Evolutionary conservation across 1,284 basidiomycete species (phyloP), one percentile per base, ranked within the genome.

Genomic region (Ustilago loliicola): DNA sequence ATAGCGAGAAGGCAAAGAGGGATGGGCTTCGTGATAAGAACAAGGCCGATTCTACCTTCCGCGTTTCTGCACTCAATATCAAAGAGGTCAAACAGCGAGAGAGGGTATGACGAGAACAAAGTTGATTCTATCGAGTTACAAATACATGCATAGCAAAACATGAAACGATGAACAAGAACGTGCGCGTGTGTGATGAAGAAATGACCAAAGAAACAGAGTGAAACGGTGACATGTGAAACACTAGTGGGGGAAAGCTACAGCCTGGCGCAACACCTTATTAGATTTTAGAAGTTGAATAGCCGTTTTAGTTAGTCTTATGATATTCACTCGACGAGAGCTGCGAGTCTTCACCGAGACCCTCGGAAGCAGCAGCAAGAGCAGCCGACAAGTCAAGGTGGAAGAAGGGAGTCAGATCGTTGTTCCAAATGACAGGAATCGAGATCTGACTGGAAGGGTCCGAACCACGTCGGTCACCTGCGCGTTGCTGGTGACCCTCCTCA

Each of bases 371-470:
- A 7, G 88, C 88, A 48, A 95, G 91, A 11, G 94, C 94, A 5
- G 90, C 89, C 25, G 89, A 85, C 19, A 96, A 87, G 84, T 96
- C 94, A 66, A 95, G 88, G 87, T 96, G 94, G 91, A 96, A 95
- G 88, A 92, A 94, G 2, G 94, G 93, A 6, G 93, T 95, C 17
- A 84, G 68, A 52, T 85, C 81, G 40, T 83, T 82, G 53, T 79
- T 82, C 83, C 66, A 91, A 88, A 54, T 78, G 54, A 83, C 70
- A 10, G 82, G 81, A 17, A 86, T 84, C 11, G 79, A 80, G 54
- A 81, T 75, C 27, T 57, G 47, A 32, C 69, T 70, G 1, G 30
- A 32, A 0, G 56, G 55, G 3, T 72, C 51, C 0, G 59, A 57
- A 1, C 52, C 36, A 3, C 61, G 47, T 10, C 67, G 62, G 0